A percentile compares a stretch with the other conserved stretches of the same genome.
These are phyloP conservation scores for Juglanconis juglandina DNA, from an alignment of 2,329 filamentous ascomycete genomes.

Conservation along the genomic window DNA sequence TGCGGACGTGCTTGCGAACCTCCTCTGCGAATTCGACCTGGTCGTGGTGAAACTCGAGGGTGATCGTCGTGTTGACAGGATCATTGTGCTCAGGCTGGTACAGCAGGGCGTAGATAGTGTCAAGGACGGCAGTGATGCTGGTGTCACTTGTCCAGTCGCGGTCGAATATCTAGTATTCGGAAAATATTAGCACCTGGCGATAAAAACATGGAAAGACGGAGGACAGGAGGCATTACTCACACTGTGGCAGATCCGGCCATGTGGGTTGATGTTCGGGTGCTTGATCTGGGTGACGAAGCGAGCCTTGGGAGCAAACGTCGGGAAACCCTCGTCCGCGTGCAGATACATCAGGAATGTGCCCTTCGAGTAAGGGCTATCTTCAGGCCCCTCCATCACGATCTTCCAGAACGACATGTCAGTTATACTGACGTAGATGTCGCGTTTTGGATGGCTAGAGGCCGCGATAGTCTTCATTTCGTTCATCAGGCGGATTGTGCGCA, in stretches of 20 bases:
- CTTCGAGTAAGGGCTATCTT: slow-evolving; percentile 37
- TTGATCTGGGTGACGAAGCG: slow-evolving; percentile 77
- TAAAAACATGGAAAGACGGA: not conserved
- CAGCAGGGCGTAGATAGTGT: slow-evolving; percentile 19
- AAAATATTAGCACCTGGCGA: not conserved
- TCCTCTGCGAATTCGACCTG: not conserved
- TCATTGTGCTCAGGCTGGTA: slow-evolving; percentile 19
- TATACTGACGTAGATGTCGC: slow-evolving; percentile 36
- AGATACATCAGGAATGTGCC: slow-evolving; percentile 73
- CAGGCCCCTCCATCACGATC: slow-evolving; percentile 32
- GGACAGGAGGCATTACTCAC: not conserved
- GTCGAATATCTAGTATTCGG: slow-evolving; percentile 5
- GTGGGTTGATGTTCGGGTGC: slow-evolving; percentile 74
- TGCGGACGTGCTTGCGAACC: not conserved
- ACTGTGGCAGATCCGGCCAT: slow-evolving; percentile 65
- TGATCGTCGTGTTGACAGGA: slow-evolving; percentile 10
- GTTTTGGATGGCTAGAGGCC: not conserved
- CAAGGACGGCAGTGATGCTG: slow-evolving; percentile 18
- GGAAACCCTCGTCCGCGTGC: slow-evolving; percentile 74
- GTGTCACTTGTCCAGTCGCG: slow-evolving; percentile 24
- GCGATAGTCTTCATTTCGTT: slow-evolving; percentile 1
- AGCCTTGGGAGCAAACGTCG: slow-evolving; percentile 75
- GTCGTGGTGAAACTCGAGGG: not conserved
- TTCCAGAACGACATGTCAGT: slow-evolving; percentile 38
- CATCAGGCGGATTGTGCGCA: slow-evolving; percentile 2